Percentiles rank a stretch among this genome's conserved stretches.
Evolutionary conservation across 805 yeast species (phyloP).

Genomic region (Isabelozyma heimii): DNA sequence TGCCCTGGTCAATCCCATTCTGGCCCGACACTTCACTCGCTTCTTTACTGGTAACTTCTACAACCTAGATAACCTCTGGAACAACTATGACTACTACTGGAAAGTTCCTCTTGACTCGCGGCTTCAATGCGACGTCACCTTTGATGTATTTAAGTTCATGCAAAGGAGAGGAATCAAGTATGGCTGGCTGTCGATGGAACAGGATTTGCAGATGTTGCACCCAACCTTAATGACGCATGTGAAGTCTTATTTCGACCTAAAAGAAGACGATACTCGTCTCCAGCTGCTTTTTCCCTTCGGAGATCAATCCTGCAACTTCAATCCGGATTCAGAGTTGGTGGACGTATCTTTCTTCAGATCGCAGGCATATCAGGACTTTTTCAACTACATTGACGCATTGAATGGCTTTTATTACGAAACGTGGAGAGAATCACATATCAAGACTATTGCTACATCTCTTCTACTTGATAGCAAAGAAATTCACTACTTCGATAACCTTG

Average conservation of each 20-base stretch:
- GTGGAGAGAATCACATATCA: slow-evolving; percentile 12
- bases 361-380: slow-evolving; percentile 7
- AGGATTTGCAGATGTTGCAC: slow-evolving; percentile 7
- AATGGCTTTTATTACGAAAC: slow-evolving; percentile 8
- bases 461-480: slow-evolving; percentile 6
- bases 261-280: slow-evolving; percentile 1
- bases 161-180: slow-evolving; percentile 16
- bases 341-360: slow-evolving; percentile 6
- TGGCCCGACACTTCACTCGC: slow-evolving; percentile 18
- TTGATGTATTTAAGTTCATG: slow-evolving; percentile 23
- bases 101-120: slow-evolving; percentile 20
- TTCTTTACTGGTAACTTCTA: slow-evolving; percentile 19
- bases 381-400: slow-evolving; percentile 7
- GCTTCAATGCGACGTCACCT: slow-evolving; percentile 21
- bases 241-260: slow-evolving; percentile 2
- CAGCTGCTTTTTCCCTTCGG: slow-evolving; percentile 4
- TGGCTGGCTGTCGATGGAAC: slow-evolving; percentile 14
- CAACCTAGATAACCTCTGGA: slow-evolving; percentile 14
- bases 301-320: slow-evolving; percentile 6
- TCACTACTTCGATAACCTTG: slow-evolving; percentile 10
- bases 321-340: slow-evolving; percentile 11
- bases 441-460: slow-evolving; percentile 11
- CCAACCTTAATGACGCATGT: slow-evolving; percentile 6
- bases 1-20: slow-evolving; percentile 24
- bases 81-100: slow-evolving; percentile 24